Evolutionary conservation across 129 eudicot species (phyloP).

Genomic region (Tagetes erecta): DNA sequence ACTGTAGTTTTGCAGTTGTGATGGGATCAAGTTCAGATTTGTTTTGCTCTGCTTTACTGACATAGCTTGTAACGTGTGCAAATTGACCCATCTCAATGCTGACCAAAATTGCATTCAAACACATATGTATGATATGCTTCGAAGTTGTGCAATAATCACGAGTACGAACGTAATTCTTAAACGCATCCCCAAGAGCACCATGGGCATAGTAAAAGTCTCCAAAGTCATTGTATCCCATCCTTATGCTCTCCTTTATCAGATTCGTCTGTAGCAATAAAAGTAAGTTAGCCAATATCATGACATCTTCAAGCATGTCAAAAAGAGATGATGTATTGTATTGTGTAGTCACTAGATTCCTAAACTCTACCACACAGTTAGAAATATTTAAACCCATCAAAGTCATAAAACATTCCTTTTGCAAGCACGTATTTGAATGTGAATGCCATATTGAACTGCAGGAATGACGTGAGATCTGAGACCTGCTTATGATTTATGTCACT

Average conservation of each 20-base stretch:
- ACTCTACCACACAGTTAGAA: neutral
- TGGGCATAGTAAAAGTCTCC: slow-evolving; percentile 94
- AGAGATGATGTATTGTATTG: neutral
- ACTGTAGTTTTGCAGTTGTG: slow-evolving; percentile 64
- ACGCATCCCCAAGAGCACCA: slow-evolving; percentile 93
- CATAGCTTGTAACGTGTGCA: slow-evolving; percentile 88
- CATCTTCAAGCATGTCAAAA: slow-evolving; percentile 7
- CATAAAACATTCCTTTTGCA: neutral
- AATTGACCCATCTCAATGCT: slow-evolving; percentile 99
- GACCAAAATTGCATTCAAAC: slow-evolving; percentile 90
- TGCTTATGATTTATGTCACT: neutral
- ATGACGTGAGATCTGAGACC: neutral
- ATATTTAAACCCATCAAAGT: neutral
- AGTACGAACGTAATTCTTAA: slow-evolving; percentile 89
- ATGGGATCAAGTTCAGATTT: slow-evolving; percentile 63
- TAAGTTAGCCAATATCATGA: neutral
- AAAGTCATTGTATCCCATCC: slow-evolving; percentile 98
- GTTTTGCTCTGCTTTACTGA: slow-evolving; percentile 87
- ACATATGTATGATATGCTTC: slow-evolving; percentile 84
- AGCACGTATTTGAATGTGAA: neutral
- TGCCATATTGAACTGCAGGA: neutral
- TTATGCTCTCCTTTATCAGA: slow-evolving; percentile 92
- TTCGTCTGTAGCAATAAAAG: slow-evolving; percentile 63
- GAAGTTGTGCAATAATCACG: slow-evolving; percentile 98
- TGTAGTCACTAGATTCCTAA: neutral